phyloP scores from a whole-genome alignment of 2,329 filamentous ascomycete genomes.

The Colletotrichum sp. region DNA sequence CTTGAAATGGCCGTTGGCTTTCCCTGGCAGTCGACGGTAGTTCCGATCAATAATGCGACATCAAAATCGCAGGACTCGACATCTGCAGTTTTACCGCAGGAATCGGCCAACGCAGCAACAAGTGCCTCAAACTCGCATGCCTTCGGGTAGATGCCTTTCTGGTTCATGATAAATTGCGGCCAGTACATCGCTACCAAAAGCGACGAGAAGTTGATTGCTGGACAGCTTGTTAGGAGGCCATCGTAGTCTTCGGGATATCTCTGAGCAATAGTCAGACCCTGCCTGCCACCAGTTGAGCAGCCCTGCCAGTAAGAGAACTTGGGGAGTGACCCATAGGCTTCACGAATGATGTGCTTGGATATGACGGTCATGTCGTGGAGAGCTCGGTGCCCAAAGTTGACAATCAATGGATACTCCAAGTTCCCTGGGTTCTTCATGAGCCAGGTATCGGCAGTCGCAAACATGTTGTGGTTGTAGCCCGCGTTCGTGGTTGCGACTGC shows the following conservation, averaged over 20 bases:
- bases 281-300: constrained; percentile 64
- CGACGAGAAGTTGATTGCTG: constrained; percentile 36
- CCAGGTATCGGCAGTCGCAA: constrained; percentile 13
- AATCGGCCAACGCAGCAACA: constrained; percentile 33
- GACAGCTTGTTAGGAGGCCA: constrained; percentile 55
- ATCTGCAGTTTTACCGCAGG: constrained; percentile 45
- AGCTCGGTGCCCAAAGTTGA: neutral
- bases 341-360: constrained; percentile 50
- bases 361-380: constrained; percentile 42
- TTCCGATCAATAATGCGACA: neutral
- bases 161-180: neutral
- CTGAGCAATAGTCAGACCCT: constrained; percentile 61
- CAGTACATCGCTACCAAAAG: neutral
- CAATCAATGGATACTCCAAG: neutral
- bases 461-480: constrained; percentile 16
- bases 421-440: constrained; percentile 14
- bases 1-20: neutral
- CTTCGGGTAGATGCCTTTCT: neutral
- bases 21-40: neutral
- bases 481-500: constrained; percentile 27
- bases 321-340: constrained; percentile 46
- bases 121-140: constrained; percentile 35
- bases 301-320: constrained; percentile 59
- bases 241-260: constrained; percentile 63
- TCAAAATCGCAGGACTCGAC: constrained; percentile 13